phyloP scores from a whole-genome alignment of 192 early-diverging fungal genomes.

The Oehlia diaphana region DNA sequence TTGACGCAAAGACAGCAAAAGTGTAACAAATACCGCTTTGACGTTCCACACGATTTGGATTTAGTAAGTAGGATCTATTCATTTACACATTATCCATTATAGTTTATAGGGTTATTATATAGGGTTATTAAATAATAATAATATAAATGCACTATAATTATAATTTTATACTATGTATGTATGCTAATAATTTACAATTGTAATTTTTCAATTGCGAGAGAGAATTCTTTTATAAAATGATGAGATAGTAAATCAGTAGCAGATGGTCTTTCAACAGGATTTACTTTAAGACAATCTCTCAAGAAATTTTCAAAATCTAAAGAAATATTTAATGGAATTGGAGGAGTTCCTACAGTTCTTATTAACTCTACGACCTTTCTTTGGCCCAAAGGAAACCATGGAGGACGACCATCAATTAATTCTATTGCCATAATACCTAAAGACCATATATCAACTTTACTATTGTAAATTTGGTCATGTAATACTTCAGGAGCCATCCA shows the following conservation, averaged over 20 bases:
- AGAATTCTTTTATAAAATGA: conserved; percentile 11
- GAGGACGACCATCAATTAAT: conserved; percentile 51
- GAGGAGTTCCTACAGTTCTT: conserved; percentile 28
- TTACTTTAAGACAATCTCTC: conserved; percentile 15
- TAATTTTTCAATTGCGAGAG: too few relatives aligned
- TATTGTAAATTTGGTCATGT: conserved; percentile 42
- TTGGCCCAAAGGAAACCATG: conserved; percentile 38
- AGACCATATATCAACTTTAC: conserved; percentile 56
- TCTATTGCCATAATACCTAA: conserved; percentile 50
- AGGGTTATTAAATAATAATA: too few relatives aligned
- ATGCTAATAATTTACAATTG: too few relatives aligned
- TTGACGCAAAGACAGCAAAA: too few relatives aligned
- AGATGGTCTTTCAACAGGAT: conserved; percentile 10
- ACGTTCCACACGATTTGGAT: too few relatives aligned
- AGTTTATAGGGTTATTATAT: too few relatives aligned
- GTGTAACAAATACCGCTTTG: too few relatives aligned
- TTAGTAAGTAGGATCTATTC: too few relatives aligned
- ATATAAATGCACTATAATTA: too few relatives aligned
- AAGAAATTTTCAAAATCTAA: conserved; percentile 25
- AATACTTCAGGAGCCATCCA: conserved; percentile 56
- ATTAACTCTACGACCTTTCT: conserved; percentile 26
- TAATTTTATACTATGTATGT: too few relatives aligned
- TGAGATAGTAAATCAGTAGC: conserved; percentile 10
- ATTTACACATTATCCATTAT: too few relatives aligned
- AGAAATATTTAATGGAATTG: conserved; percentile 17